Percentiles rank a stretch among this genome's conserved stretches.
These are phyloP conservation scores for Trebouxia gelatinosa DNA, from an alignment of 163 green algal genomes.

Conservation along the genomic window DNA sequence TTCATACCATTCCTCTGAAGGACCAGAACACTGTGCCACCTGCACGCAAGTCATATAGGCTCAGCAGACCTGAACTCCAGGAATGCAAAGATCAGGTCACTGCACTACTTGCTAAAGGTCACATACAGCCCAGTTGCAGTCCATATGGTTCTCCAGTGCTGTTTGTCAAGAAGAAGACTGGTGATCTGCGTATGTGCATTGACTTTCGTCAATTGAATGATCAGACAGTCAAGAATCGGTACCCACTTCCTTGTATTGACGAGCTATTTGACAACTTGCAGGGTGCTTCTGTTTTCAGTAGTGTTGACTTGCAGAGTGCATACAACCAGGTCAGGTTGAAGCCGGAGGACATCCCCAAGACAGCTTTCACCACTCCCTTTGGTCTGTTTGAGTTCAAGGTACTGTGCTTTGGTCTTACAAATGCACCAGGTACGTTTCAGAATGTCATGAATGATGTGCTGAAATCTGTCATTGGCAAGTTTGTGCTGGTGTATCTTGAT, in stretches of 20 bases:
- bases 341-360: conserved; percentile 41
- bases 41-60: background rate
- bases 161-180: conserved; percentile 54
- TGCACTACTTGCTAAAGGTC: conserved; percentile 36
- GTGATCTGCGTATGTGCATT: conserved; percentile 46
- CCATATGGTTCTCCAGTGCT: conserved; percentile 46
- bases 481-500: conserved; percentile 50
- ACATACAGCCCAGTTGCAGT: conserved; percentile 43
- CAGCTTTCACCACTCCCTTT: conserved; percentile 47
- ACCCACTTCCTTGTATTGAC: conserved; percentile 55
- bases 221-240: conserved; percentile 47
- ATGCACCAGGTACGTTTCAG: conserved; percentile 48
- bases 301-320: conserved; percentile 40
- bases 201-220: conserved; percentile 57
- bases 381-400: conserved; percentile 49
- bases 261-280: conserved; percentile 47
- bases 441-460: conserved; percentile 45
- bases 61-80: background rate
- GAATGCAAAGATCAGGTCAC: conserved; percentile 15
- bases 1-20: background rate
- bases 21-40: background rate
- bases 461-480: conserved; percentile 30
- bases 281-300: conserved; percentile 37
- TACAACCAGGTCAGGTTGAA: conserved; percentile 51
- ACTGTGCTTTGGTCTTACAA: conserved; percentile 45